Evolutionary conservation across 139 green algal species (phyloP), one percentile per base, ranked within the genome.

Genomic region (Picochlorum sp.): DNA sequence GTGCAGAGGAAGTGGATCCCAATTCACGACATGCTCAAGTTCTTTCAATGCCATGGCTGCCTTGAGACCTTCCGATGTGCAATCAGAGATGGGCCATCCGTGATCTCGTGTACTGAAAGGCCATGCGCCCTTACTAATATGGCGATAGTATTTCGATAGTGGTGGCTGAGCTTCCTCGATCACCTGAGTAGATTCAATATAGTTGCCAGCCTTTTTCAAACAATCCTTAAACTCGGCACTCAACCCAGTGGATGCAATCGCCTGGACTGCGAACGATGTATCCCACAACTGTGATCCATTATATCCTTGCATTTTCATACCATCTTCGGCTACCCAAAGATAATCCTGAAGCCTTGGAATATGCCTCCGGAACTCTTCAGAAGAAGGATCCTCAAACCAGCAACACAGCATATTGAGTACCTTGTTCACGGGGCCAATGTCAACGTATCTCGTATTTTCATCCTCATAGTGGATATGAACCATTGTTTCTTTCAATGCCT

Each of bases 341-440:
- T 95, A 99, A 79, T 99, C 94, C 8, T 55, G 45, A 31, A 77
- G 58, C 15, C 70, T 18, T 21, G 70, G 65, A 18, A 73, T 24
- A 58, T 77, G 70, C 58, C 51, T 44, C 68, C 92, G 85, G 81
- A 95, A 96, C 2, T 78, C 84, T 38, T 82, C 49, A 2, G 67
- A 71, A 24, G 86, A 30, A 0, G 90, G 92, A 73, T 97, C 82
- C 68, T 98, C 90, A 49, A 97, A 68, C 85, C 86, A 98, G 73
- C 88, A 95, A 77, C 75, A 85, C 65, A 99, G 83, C 89, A 96
- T 94, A 84, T 99, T 99, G 61, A 98, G 79, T 26, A 85, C 87
- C 85, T 99, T 99, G 83, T 99, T 99, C 16, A 99, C 94, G 1
- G 94, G 94, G 1, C 94, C 94, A 49, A 99, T 98, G 80, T 91